These are phyloP conservation scores for Claviceps spartinae DNA, from an alignment of 2,329 filamentous ascomycete genomes.

Conservation along the genomic window DNA sequence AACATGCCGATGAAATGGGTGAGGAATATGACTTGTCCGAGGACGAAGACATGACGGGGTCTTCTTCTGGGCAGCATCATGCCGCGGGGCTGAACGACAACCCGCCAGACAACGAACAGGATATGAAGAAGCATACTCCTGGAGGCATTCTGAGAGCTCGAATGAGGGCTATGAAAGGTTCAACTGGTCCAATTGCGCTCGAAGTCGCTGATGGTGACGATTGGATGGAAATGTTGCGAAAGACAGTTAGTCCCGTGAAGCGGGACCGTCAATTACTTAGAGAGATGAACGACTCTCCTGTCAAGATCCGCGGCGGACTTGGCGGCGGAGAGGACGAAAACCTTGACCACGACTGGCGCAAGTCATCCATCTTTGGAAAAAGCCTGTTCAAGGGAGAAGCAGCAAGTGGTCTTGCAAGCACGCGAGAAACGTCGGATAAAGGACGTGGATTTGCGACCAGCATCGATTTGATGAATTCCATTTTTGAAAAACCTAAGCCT, in stretches of 20 bases:
- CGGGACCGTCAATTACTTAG: conserved; percentile 66
- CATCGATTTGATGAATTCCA: conserved; percentile 91
- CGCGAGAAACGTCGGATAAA: conserved; percentile 26
- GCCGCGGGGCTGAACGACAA: conserved; percentile 59
- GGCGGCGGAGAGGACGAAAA: conserved; percentile 21
- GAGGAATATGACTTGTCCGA: conserved; percentile 64
- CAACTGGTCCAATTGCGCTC: conserved; percentile 42
- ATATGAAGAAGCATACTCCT: conserved; percentile 34
- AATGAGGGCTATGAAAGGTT: conserved; percentile 49
- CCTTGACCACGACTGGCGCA: conserved; percentile 33
- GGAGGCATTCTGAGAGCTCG: conserved; percentile 50
- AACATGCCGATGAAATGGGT: conserved; percentile 42
- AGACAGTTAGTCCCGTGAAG: conserved; percentile 88
- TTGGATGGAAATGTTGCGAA: conserved; percentile 88
- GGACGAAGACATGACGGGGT: conserved; percentile 63
- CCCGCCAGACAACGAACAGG: conserved; percentile 39
- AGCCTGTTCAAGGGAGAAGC: conserved; percentile 17
- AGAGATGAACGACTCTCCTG: conserved; percentile 42
- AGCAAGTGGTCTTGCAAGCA: conserved; percentile 16
- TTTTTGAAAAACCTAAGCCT: conserved; percentile 63
- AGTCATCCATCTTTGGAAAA: conserved; percentile 22
- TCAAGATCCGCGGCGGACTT: conserved; percentile 14
- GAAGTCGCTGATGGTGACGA: conserved; percentile 60
- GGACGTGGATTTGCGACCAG: conserved; percentile 66
- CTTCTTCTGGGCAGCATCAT: conserved; percentile 58